A percentile compares a stretch with the other conserved stretches of the same genome.
Conservation (phyloP, 2,329 filamentous ascomycete species). For the Colletotrichum sidae region DNA sequence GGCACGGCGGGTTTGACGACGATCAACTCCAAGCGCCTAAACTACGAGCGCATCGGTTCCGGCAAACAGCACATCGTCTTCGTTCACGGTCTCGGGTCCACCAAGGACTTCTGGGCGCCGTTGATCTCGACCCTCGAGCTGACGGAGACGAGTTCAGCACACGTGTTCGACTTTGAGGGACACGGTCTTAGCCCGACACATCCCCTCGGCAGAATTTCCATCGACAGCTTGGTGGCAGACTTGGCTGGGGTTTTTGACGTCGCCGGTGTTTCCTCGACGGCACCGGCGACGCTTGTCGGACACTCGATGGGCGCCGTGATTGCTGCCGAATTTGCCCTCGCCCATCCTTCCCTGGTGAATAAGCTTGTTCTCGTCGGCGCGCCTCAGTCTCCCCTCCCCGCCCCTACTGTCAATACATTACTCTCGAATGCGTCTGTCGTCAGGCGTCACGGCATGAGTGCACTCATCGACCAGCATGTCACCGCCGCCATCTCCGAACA, state of each 20-base stretch:
- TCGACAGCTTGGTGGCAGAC: constrained; percentile 57
- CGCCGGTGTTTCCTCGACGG: constrained; percentile 44
- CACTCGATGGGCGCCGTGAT: constrained; percentile 65
- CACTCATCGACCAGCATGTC: constrained; percentile 53
- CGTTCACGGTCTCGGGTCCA: constrained; percentile 66
- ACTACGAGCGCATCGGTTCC: constrained; percentile 49
- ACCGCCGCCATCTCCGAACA: constrained; percentile 49
- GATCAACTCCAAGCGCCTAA: constrained; percentile 54
- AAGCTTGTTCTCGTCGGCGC: constrained; percentile 62
- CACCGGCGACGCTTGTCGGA: constrained; percentile 55
- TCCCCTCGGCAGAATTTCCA: constrained; percentile 53
- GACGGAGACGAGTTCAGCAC: constrained; percentile 46
- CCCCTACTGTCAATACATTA: constrained; percentile 44
- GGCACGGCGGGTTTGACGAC: constrained; percentile 46
- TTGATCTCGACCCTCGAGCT: constrained; percentile 52
- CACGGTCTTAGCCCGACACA: constrained; percentile 65
- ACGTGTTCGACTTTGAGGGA: constrained; percentile 66
- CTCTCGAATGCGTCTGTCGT: constrained; percentile 52
- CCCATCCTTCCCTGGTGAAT: constrained; percentile 52
- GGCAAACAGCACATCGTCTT: constrained; percentile 55
- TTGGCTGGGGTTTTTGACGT: constrained; percentile 52
- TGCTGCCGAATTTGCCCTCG: constrained; percentile 54
- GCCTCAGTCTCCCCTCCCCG: constrained; percentile 57
- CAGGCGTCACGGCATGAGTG: constrained; percentile 56
- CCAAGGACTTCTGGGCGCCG: constrained; percentile 56